Conservation (phyloP, 106 monocot species). For the Phalaenopsis equestris region DNA sequence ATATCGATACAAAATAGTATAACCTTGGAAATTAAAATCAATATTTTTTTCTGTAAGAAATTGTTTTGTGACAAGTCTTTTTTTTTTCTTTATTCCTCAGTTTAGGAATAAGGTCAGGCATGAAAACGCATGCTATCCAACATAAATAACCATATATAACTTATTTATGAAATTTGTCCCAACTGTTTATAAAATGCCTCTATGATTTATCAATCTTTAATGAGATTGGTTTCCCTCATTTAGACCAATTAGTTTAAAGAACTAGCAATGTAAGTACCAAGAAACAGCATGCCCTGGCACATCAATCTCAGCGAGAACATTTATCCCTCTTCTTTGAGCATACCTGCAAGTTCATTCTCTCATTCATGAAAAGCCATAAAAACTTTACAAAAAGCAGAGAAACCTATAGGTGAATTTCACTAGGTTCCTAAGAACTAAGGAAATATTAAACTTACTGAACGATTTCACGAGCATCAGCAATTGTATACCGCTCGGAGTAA, state of each 20-base stretch:
- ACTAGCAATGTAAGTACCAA: slow-evolving; percentile 39
- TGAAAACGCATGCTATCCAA: too few species aligned
- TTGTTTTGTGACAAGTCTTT: not conserved
- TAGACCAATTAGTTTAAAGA: slow-evolving; percentile 2
- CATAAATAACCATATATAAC: too few species aligned
- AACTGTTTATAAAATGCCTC: not conserved
- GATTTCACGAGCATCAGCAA: slow-evolving; percentile 72
- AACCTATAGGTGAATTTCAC: not conserved
- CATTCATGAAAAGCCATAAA: not conserved
- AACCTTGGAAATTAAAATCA: not conserved
- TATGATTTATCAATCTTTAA: not conserved
- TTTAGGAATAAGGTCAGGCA: not conserved
- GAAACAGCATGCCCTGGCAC: slow-evolving; percentile 90
- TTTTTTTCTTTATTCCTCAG: too few species aligned
- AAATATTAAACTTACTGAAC: slow-evolving; percentile 57
- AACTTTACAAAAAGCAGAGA: not conserved
- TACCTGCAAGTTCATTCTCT: slow-evolving; percentile 47
- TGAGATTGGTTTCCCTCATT: not conserved
- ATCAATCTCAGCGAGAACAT: slow-evolving; percentile 92
- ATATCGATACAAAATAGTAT: not conserved
- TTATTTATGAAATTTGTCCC: not conserved
- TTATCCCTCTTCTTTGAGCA: slow-evolving; percentile 77
- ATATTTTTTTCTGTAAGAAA: not conserved
- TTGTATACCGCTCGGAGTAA: slow-evolving; percentile 70
- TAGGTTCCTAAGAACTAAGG: not conserved